Percentiles rank a stretch among this genome's conserved stretches.
Evolutionary conservation across 1,139 yeast species (phyloP).

Genomic region (Lodderomyces orthopsilosis): DNA sequence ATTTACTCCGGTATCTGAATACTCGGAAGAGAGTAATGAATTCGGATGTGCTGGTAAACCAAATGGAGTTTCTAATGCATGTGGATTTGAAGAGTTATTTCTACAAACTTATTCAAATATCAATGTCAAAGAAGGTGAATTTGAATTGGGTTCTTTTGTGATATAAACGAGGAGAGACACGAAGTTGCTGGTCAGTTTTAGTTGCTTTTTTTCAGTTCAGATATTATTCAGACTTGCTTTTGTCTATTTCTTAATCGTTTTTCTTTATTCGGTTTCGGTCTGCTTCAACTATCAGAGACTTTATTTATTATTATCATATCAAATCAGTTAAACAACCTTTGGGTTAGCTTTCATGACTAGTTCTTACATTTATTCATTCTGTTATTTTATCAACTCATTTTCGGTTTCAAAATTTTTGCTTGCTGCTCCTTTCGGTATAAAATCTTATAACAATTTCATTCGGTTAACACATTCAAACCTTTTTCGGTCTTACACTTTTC

Average conservation of each 20-base stretch:
- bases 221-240: not conserved
- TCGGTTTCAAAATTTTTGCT: no score
- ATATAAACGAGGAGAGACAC: not conserved
- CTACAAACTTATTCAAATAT: not conserved
- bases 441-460: no score
- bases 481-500: no score
- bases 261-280: not conserved
- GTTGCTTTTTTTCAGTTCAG: not conserved
- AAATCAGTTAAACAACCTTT: no score
- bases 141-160: conserved; percentile 32
- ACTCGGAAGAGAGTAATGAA: conserved; percentile 18
- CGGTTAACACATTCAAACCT: no score
- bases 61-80: not conserved
- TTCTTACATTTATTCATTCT: no score
- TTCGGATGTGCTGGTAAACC: not conserved
- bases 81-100: conserved; percentile 3
- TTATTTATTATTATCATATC: no score
- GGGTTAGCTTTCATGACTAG: no score
- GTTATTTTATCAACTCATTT: no score
- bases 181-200: conserved; percentile 1
- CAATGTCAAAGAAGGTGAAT: conserved; percentile 22
- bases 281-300: no score
- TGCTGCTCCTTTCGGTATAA: no score
- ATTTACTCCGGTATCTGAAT: conserved; percentile 25
- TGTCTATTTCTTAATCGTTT: not conserved